These are phyloP conservation scores for Golubevia pallescens DNA, from an alignment of 1,284 basidiomycete species.

Conservation along the genomic window DNA sequence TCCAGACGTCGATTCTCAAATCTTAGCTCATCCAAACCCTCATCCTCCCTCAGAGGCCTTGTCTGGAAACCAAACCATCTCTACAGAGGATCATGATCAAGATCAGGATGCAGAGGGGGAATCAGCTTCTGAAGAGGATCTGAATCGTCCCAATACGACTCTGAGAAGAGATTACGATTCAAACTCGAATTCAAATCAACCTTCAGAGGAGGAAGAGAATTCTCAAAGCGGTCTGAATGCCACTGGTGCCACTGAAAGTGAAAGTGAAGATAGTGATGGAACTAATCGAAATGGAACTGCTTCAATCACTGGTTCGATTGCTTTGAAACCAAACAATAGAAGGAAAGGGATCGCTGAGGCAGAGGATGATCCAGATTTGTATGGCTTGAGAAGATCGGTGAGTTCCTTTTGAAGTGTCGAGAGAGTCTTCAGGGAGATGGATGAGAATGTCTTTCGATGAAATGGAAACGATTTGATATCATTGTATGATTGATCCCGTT, in stretches of 20 bases:
- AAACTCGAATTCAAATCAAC: not conserved
- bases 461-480: too few relatives aligned
- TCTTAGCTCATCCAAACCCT: not conserved
- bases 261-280: not conserved
- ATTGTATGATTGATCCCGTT: too few relatives aligned
- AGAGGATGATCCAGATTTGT: conserved; percentile 52
- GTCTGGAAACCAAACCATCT: not conserved
- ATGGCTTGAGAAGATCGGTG: conserved; percentile 47
- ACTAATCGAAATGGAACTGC: not conserved
- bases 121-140: not conserved
- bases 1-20: not conserved
- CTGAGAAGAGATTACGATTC: not conserved
- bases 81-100: not conserved
- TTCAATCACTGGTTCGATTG: too few relatives aligned
- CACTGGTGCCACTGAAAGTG: not conserved
- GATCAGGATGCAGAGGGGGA: not conserved
- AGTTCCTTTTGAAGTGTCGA: conserved; percentile 12
- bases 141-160: not conserved
- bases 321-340: not conserved
- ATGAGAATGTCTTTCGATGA: conserved; percentile 8
- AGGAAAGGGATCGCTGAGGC: conserved; percentile 9
- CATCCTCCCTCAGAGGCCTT: too few relatives aligned
- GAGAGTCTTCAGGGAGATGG: conserved; percentile 15
- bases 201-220: not conserved
- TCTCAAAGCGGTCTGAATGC: not conserved